phyloP scores from a whole-genome alignment of 345 rosid species.

The Syzygium oleosum region DNA sequence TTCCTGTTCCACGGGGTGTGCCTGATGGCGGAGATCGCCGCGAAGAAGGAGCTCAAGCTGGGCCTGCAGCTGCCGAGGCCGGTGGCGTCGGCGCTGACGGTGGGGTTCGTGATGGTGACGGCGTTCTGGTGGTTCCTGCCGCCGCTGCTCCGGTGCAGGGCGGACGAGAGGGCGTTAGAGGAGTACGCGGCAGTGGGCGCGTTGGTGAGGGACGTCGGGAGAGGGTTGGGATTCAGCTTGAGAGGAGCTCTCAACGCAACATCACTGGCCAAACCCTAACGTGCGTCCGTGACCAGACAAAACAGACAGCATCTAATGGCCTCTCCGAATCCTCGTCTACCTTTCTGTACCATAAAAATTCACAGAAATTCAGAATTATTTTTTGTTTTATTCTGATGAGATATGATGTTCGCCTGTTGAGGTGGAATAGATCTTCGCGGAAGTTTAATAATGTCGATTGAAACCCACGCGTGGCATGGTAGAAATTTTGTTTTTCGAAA shows the following conservation, averaged over 20 bases:
- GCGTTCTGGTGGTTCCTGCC: constrained; percentile 32
- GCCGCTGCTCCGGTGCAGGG: constrained; percentile 10
- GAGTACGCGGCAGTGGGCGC: constrained; percentile 26
- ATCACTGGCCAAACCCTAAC: background rate
- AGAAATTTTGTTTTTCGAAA: too few relatives aligned
- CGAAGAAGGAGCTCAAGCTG: constrained; percentile 30
- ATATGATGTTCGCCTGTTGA: background rate
- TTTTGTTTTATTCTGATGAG: background rate
- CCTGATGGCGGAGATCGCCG: constrained; percentile 8
- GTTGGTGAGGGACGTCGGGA: background rate
- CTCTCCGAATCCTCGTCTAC: background rate
- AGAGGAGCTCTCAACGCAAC: background rate
- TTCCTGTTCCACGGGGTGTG: constrained; percentile 19
- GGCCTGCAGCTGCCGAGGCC: constrained; percentile 37
- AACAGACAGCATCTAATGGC: background rate
- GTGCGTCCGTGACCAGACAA: background rate
- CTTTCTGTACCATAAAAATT: background rate
- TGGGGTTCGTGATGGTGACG: constrained; percentile 17
- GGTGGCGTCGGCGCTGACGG: constrained; percentile 26
- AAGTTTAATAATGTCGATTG: background rate
- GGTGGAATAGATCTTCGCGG: background rate
- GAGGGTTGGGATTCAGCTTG: background rate
- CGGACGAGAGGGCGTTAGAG: constrained; percentile 22
- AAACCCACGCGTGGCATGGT: background rate
- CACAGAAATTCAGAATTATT: background rate